phyloP scores from a whole-genome alignment of 805 yeast genomes.

The Naumovozyma dairenensis region DNA sequence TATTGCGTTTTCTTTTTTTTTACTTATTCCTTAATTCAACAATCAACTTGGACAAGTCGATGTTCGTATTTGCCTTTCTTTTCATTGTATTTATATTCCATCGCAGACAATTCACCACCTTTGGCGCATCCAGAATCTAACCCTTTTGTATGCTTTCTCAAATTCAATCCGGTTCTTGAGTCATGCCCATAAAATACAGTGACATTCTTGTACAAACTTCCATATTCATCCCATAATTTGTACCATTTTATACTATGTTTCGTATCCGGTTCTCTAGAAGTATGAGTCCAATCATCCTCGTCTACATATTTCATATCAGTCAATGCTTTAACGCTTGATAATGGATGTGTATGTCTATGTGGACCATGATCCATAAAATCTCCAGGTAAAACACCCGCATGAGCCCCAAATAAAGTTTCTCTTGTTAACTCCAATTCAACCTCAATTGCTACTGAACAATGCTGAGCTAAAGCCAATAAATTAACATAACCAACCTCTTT shows the following conservation, averaged over 20 bases:
- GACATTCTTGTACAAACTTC: slow-evolving; percentile 18
- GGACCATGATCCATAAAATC: slow-evolving; percentile 22
- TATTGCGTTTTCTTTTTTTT: too few relatives aligned
- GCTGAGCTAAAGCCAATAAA: slow-evolving; percentile 12
- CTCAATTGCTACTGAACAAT: slow-evolving; percentile 15
- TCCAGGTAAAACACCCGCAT: slow-evolving; percentile 75
- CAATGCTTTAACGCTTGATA: slow-evolving; percentile 53
- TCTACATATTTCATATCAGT: slow-evolving; percentile 62
- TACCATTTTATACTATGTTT: slow-evolving; percentile 41
- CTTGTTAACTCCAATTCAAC: slow-evolving; percentile 10
- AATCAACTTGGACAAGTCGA: slow-evolving; percentile 9
- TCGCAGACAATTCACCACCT: slow-evolving; percentile 61
- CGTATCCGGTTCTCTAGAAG: slow-evolving; percentile 18
- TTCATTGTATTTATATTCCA: slow-evolving; percentile 20
- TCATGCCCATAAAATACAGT: slow-evolving; percentile 81
- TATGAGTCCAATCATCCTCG: slow-evolving; percentile 48
- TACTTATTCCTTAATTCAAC: too few relatives aligned
- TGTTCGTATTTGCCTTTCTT: slow-evolving; percentile 5
- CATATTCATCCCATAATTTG: slow-evolving; percentile 38
- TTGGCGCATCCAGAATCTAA: slow-evolving; percentile 75
- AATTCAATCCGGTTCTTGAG: slow-evolving; percentile 63
- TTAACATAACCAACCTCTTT: slow-evolving; percentile 13
- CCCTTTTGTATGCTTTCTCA: slow-evolving; percentile 62
- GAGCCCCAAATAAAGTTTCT: slow-evolving; percentile 51
- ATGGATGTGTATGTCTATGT: slow-evolving; percentile 12